Conservation (phyloP, 306 rosid genomes). For the Lathyrus tuberosus region DNA sequence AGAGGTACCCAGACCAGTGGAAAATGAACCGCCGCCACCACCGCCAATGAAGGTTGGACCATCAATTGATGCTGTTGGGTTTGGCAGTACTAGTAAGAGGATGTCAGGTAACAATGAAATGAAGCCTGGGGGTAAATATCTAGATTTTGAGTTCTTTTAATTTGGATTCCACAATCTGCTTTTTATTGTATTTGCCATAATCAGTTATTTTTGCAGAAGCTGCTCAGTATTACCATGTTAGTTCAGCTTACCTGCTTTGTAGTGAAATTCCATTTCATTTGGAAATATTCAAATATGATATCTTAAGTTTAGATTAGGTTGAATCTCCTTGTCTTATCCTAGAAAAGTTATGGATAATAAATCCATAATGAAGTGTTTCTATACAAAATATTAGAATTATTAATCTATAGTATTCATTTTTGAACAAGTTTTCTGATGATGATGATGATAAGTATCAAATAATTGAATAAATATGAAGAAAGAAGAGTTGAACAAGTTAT, state of each 20-base stretch:
- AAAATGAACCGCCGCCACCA: conserved; percentile 68
- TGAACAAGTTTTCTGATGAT: conserved; percentile 26
- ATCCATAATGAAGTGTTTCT: conserved; percentile 39
- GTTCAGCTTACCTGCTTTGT: conserved; percentile 37
- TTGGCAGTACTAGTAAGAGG: conserved; percentile 86
- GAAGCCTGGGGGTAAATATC: conserved; percentile 92
- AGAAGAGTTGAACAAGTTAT: conserved; percentile 11
- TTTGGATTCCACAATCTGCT: conserved; percentile 45
- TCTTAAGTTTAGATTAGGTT: conserved; percentile 40
- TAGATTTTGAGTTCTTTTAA: conserved; percentile 99
- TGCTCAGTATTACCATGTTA: conserved; percentile 42
- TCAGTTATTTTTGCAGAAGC: conserved; percentile 47
- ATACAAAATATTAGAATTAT: conserved; percentile 38
- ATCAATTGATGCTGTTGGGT: conserved; percentile 50
- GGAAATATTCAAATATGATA: conserved; percentile 41
- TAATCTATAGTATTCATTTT: conserved; percentile 17
- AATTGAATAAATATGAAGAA: conserved; percentile 20
- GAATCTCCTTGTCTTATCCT: conserved; percentile 36
- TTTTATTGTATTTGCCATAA: conserved; percentile 45
- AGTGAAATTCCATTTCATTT: conserved; percentile 46
- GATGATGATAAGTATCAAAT: conserved; percentile 30
- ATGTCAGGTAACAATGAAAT: conserved; percentile 72
- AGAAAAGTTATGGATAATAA: conserved; percentile 43
- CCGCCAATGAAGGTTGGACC: conserved; percentile 65
- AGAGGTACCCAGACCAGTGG: conserved; percentile 93